Percentiles rank a stretch among this genome's conserved stretches.
Conservation (phyloP, 345 rosid species). For the Boechera divaricarpa region DNA sequence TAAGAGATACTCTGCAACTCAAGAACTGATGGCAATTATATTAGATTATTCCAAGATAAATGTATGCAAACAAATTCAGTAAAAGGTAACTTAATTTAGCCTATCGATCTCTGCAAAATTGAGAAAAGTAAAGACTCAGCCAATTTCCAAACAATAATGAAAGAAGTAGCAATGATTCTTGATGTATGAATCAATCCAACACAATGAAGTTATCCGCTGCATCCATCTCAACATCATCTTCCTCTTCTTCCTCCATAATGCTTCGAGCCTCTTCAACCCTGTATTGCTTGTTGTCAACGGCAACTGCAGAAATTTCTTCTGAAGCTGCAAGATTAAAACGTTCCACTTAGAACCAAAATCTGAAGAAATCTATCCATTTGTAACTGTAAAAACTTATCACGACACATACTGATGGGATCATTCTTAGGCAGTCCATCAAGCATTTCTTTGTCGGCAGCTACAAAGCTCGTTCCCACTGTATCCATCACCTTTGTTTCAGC, state of each 20-base stretch:
- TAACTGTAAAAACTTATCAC: slow-evolving; percentile 2
- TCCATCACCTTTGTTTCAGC: slow-evolving; percentile 41
- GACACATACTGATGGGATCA: slow-evolving; percentile 51
- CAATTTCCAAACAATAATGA: neutral
- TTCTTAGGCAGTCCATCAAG: slow-evolving; percentile 48
- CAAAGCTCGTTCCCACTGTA: slow-evolving; percentile 40
- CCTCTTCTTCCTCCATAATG: neutral
- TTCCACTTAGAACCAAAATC: neutral
- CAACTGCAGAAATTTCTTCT: neutral
- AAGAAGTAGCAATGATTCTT: neutral
- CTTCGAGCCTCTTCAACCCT: neutral
- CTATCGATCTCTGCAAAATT: neutral
- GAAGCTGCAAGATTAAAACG: neutral
- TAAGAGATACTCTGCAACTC: neutral
- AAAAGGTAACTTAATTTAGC: neutral
- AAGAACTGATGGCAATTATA: neutral
- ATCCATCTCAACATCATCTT: slow-evolving; percentile 4
- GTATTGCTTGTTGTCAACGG: neutral
- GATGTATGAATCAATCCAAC: slow-evolving; percentile 14
- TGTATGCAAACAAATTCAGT: neutral
- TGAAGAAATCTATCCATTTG: neutral
- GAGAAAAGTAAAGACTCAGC: neutral
- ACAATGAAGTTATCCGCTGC: slow-evolving; percentile 10
- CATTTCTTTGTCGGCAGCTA: slow-evolving; percentile 36
- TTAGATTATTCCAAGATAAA: neutral